phyloP scores from a whole-genome alignment of 2,329 filamentous ascomycete species.

The Xylariaceae sp. region DNA sequence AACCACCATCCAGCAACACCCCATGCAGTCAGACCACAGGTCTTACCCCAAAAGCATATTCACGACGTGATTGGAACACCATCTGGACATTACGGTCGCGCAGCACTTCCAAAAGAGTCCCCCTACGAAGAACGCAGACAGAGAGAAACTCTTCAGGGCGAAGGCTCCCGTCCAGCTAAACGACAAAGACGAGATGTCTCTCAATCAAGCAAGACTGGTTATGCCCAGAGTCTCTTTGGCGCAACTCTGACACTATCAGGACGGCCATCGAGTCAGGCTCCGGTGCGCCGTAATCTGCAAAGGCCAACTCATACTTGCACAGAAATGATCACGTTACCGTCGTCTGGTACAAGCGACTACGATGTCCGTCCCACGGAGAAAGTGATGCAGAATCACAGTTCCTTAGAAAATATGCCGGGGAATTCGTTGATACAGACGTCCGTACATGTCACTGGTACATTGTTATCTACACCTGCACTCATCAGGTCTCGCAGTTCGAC shows the following conservation, averaged over 20 bases:
- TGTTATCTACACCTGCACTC: not conserved
- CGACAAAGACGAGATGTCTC: constrained; percentile 36
- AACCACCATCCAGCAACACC: constrained; percentile 25
- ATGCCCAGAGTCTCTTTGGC: constrained; percentile 48
- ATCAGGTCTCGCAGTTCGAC: not conserved
- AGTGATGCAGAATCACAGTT: not conserved
- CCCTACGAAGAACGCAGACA: constrained; percentile 58
- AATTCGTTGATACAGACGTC: not conserved
- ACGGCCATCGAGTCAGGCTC: constrained; percentile 33
- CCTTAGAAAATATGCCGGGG: not conserved
- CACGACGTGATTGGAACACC: constrained; percentile 61
- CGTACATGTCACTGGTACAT: not conserved
- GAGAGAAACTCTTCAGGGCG: constrained; percentile 28
- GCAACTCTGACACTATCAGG: constrained; percentile 42
- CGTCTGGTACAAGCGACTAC: constrained; percentile 13
- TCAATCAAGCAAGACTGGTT: constrained; percentile 43
- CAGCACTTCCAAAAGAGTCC: constrained; percentile 51
- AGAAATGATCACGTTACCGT: constrained; percentile 11
- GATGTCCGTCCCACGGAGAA: constrained; percentile 7
- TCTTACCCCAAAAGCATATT: constrained; percentile 41
- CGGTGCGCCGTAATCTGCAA: constrained; percentile 22
- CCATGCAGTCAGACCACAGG: constrained; percentile 28
- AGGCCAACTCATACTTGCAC: constrained; percentile 9
- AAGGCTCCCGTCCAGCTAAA: constrained; percentile 35
- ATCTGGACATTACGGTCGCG: constrained; percentile 58